Evolutionary conservation across 2,329 filamentous ascomycete species (phyloP), one percentile per base, ranked within the genome.

Genomic region (Akanthomyces muscarius): DNA sequence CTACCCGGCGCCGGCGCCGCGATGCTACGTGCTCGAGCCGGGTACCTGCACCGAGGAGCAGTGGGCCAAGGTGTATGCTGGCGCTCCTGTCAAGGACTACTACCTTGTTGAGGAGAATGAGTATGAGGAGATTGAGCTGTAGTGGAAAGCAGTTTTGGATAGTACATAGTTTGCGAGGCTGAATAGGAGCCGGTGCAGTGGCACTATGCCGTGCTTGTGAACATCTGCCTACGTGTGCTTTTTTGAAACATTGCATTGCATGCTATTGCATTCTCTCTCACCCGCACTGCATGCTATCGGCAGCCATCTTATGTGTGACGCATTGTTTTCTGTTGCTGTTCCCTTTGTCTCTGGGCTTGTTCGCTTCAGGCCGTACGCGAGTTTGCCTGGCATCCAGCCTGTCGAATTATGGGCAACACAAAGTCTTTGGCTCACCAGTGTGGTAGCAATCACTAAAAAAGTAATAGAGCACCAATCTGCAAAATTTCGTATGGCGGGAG

Each of bases 11-110:
- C 81, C 81, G 0, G 69, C 75, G 30, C 73, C 81, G 2, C 84
- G 79, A 10, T 91, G 87, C 72, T 90, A 84, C 75, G 69, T 89
- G 5, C 74, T 86, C 41, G 77, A 78, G 45, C 76, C 83, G n/a
- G 71, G 72, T 2, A 85, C 83, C 0, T 90, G 88, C 71, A 81
- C 79, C 0, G 70, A 77, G 0, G 81, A 83, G 10, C 78, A 87
- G 68, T 80, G 79, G 64, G 72, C 75, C 23, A 80, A 77, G 69
- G 81, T 89, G 44, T 69, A 75, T 8, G 73, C 74, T 1, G 81
- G 82, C 4, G 71, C 81, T 52, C 87, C 83, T 0, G 78, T 88
- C 30, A 80, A 67, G 64, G 68, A 77, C 53, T 76, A 68, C 57
- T 71, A 69, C 54, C 73, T 76, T 0, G 67, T 73, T 13, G 67